Conservation (phyloP, 2,329 filamentous ascomycete genomes). For the Alternaria postmessia region DNA sequence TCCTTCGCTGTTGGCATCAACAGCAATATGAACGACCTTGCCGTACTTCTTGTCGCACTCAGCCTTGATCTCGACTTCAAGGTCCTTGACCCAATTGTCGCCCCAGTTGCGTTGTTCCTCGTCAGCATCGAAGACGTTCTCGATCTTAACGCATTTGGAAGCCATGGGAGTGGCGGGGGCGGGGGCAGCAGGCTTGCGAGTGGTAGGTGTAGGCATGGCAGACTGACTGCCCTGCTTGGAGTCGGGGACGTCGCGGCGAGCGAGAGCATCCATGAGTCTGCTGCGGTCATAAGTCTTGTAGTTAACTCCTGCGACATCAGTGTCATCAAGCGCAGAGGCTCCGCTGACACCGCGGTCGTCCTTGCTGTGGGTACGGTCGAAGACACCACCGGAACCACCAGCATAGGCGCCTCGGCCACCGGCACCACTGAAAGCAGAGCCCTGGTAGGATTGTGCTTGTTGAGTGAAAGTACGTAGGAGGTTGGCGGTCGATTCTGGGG, state of each 20-base stretch:
- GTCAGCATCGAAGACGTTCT: conserved; percentile 92
- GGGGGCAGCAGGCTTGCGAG: conserved; percentile 78
- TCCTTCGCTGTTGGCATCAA: conserved; percentile 91
- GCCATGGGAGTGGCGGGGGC: conserved; percentile 80
- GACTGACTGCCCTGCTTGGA: conserved; percentile 30
- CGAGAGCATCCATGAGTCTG: conserved; percentile 97
- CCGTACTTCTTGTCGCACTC: conserved; percentile 97
- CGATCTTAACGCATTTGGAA: conserved; percentile 90
- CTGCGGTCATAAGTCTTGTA: conserved; percentile 99
- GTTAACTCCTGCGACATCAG: conserved; percentile 96
- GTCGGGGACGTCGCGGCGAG: conserved; percentile 79
- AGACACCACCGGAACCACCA: conserved; percentile 73
- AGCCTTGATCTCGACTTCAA: conserved; percentile 90
- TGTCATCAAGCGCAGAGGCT: conserved; percentile 94
- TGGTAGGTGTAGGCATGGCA: conserved; percentile 48
- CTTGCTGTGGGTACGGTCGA: conserved; percentile 88
- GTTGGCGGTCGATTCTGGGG: conserved; percentile 92
- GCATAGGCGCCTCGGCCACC: conserved; percentile 86
- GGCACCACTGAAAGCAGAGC: conserved; percentile 88
- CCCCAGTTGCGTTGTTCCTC: conserved; percentile 57
- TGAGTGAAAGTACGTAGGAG: conserved; percentile 89
- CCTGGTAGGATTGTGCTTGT: conserved; percentile 71
- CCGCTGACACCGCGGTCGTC: conserved; percentile 88
- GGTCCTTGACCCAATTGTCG: conserved; percentile 80
- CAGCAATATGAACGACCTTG: conserved; percentile 93